Percentiles rank a stretch among this genome's conserved stretches.
Evolutionary conservation across 225 moss, liverwort and hornwort species (phyloP).

Genomic region (Pseudoscleropodium purum): DNA sequence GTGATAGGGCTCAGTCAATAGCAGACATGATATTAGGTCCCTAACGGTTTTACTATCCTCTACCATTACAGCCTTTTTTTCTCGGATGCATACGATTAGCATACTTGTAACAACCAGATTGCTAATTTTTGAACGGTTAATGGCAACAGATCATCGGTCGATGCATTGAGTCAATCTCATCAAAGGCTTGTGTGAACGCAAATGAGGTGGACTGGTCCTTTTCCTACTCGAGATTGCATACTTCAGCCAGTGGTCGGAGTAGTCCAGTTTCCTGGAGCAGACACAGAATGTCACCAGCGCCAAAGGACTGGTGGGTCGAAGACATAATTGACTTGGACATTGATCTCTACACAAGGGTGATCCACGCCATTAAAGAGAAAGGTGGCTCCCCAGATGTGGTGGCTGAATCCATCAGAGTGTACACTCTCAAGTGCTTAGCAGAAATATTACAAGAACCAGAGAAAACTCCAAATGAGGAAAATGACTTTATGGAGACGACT

Average conservation of each 20-base stretch:
- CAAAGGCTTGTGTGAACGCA: slow-evolving; percentile 33
- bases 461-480: slow-evolving; percentile 8
- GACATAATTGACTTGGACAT: slow-evolving; percentile 60
- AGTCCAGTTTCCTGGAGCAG: slow-evolving; percentile 29
- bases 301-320: slow-evolving; percentile 76
- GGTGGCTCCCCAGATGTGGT: slow-evolving; percentile 40
- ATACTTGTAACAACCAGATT: neutral
- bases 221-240: slow-evolving; percentile 33
- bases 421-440: slow-evolving; percentile 42
- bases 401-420: slow-evolving; percentile 53
- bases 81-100: neutral
- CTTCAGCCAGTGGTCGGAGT: slow-evolving; percentile 5
- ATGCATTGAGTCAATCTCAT: slow-evolving; percentile 63
- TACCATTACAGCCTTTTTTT: neutral
- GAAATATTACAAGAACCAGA: slow-evolving; percentile 14
- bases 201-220: slow-evolving; percentile 63
- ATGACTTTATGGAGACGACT: slow-evolving; percentile 11
- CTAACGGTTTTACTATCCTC: neutral
- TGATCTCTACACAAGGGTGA: slow-evolving; percentile 58
- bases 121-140: neutral
- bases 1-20: neutral
- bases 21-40: neutral
- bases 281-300: slow-evolving; percentile 27
- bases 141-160: slow-evolving; percentile 38
- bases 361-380: slow-evolving; percentile 59